A percentile compares a stretch with the other conserved stretches of the same genome.
These are phyloP conservation scores for Penicillium salamii DNA, from an alignment of 495 filamentous ascomycete species.

Conservation along the genomic window DNA sequence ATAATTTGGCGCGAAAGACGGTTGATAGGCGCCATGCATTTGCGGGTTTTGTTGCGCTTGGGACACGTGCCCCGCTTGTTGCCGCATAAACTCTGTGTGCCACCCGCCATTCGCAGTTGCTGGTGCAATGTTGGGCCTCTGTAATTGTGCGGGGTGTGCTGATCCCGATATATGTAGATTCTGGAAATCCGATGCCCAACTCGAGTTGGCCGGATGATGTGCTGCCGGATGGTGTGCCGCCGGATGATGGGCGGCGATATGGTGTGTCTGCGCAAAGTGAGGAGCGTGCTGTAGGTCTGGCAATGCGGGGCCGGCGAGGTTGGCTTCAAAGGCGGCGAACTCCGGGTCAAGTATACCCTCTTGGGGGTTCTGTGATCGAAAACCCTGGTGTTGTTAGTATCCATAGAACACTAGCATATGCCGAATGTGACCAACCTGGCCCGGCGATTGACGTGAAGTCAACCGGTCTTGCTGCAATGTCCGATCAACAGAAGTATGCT, in stretches of 20 bases:
- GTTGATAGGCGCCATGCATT: slow-evolving; percentile 29
- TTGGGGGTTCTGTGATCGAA: slow-evolving; percentile 56
- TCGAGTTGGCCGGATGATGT: slow-evolving; percentile 18
- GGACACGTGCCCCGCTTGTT: slow-evolving; percentile 19
- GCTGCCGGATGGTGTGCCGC: slow-evolving; percentile 20
- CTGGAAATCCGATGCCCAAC: slow-evolving; percentile 53
- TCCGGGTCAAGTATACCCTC: slow-evolving; percentile 61
- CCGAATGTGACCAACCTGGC: slow-evolving; percentile 45
- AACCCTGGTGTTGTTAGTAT: slow-evolving; percentile 46
- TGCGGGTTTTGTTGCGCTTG: slow-evolving; percentile 23
- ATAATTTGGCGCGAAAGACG: slow-evolving; percentile 30
- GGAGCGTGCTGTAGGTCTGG: slow-evolving; percentile 31
- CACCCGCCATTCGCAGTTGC: slow-evolving; percentile 36
- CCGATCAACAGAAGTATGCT: slow-evolving; percentile 74
- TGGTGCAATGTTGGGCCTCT: slow-evolving; percentile 29
- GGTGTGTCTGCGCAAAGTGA: slow-evolving; percentile 21
- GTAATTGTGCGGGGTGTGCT: slow-evolving; percentile 31
- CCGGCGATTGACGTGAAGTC: slow-evolving; percentile 47
- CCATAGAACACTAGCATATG: neutral
- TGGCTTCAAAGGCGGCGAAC: slow-evolving; percentile 69
- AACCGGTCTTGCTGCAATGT: slow-evolving; percentile 84
- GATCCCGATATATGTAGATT: slow-evolving; percentile 43
- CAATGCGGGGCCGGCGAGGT: slow-evolving; percentile 28
- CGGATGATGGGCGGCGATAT: slow-evolving; percentile 15
- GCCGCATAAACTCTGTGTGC: slow-evolving; percentile 54